These are phyloP conservation scores for Nissolia schottii DNA, from an alignment of 306 rosid genomes.

Conservation along the genomic window DNA sequence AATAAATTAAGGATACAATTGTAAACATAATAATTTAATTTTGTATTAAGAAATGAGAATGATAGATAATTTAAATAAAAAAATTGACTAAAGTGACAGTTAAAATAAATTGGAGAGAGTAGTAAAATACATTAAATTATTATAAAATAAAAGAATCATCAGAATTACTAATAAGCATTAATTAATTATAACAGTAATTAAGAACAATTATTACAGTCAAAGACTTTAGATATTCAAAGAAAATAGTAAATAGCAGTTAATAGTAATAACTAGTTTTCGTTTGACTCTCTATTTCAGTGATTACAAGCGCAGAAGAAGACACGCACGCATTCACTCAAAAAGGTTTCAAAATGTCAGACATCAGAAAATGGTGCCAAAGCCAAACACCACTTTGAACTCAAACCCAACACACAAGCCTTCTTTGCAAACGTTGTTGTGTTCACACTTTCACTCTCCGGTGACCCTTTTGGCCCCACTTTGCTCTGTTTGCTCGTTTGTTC, in stretches of 20 bases:
- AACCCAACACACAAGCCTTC: not conserved
- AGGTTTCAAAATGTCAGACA: slow-evolving; percentile 30
- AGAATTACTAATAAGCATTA: not conserved
- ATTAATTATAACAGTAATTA: not conserved
- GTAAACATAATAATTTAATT: too few species aligned
- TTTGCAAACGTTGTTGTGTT: not conserved
- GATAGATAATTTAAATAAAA: too few species aligned
- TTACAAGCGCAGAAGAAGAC: slow-evolving; percentile 17
- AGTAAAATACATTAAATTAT: too few species aligned
- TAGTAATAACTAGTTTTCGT: not conserved
- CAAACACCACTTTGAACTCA: slow-evolving; percentile 5
- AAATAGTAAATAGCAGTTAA: not conserved
- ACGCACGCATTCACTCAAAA: slow-evolving; percentile 17
- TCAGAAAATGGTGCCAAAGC: slow-evolving; percentile 9
- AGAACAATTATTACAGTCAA: not conserved
- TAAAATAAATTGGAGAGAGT: too few species aligned
- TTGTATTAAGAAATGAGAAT: too few species aligned
- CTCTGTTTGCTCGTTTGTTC: not conserved
- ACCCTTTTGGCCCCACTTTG: not conserved
- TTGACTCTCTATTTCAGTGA: not conserved
- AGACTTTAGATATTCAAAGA: not conserved
- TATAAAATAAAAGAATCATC: too few species aligned
- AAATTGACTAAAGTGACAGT: too few species aligned
- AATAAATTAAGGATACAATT: too few species aligned
- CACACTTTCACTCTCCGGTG: slow-evolving; percentile 15